A percentile compares a stretch with the other conserved stretches of the same genome.
Evolutionary conservation across 495 filamentous ascomycete genomes (phyloP).

Genomic region (Hypoxylon cercidicola): DNA sequence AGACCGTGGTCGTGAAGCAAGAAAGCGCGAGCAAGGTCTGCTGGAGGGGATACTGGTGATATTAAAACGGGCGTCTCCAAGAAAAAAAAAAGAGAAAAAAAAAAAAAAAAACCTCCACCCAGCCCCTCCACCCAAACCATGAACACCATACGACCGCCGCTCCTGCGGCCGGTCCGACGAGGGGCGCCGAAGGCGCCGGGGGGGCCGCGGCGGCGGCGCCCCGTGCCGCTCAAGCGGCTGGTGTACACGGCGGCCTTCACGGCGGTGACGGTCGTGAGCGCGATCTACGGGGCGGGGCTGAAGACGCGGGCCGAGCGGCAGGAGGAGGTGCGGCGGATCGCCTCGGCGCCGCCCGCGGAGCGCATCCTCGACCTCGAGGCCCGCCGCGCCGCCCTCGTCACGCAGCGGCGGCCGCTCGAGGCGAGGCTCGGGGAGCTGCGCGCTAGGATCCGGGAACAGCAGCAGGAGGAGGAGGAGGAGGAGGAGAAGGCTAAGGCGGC

Average conservation of each 20-base stretch:
- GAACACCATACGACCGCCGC: no score
- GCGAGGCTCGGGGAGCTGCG: constrained; percentile 49
- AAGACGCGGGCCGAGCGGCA: constrained; percentile 61
- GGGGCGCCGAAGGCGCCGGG: no score
- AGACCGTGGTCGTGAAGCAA: neutral
- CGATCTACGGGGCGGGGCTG: constrained; percentile 67
- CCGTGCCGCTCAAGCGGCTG: constrained; percentile 45
- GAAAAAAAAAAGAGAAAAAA: no score
- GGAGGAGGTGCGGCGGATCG: constrained; percentile 48
- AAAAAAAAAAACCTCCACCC: no score
- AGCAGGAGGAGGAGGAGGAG: constrained; percentile 20
- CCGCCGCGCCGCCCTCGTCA: constrained; percentile 46
- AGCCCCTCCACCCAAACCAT: no score
- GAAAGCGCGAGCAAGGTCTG: constrained; percentile 28
- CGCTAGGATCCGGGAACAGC: no score
- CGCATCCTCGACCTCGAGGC: constrained; percentile 50
- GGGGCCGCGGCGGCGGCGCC: neutral
- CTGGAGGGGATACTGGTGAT: constrained; percentile 42
- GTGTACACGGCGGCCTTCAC: constrained; percentile 61
- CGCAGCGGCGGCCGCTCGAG: constrained; percentile 48
- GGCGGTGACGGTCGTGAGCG: constrained; percentile 59
- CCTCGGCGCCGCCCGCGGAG: constrained; percentile 48
- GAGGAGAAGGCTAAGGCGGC: neutral
- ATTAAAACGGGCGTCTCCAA: no score
- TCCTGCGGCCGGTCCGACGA: no score